Evolutionary conservation across 257 asterid species (phyloP).

Genomic region (Przewalskia tangutica): DNA sequence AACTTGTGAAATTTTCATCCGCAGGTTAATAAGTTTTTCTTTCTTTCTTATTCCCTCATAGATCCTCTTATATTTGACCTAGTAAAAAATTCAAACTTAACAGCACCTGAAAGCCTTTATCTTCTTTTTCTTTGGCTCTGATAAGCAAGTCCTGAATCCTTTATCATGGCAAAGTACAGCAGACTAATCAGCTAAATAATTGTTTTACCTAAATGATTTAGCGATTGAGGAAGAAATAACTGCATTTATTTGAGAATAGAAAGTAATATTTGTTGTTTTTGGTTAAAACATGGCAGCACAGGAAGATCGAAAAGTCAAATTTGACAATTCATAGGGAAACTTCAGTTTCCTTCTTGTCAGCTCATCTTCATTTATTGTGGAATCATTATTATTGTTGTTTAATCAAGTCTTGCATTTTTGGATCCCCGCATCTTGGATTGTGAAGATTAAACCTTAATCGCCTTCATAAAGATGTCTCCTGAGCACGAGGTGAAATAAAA

Average conservation of each 20-base stretch:
- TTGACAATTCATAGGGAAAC: background rate
- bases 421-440: background rate
- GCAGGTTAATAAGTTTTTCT: background rate
- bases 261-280: background rate
- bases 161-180: background rate
- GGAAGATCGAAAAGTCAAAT: background rate
- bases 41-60: background rate
- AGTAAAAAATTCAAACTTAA: background rate
- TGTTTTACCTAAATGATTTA: background rate
- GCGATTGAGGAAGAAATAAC: background rate
- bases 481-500: background rate
- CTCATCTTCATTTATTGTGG: background rate
- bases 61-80: background rate
- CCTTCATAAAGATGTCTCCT: background rate
- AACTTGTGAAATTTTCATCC: background rate
- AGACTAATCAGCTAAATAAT: background rate
- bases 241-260: background rate
- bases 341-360: background rate
- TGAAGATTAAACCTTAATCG: background rate
- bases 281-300: background rate
- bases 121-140: background rate
- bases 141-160: background rate
- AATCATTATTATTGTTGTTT: background rate
- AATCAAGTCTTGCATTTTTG: background rate
- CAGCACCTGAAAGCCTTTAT: background rate